Conservation (phyloP, 2,329 filamentous ascomycete genomes). For the Phyllosticta citriasiana region DNA sequence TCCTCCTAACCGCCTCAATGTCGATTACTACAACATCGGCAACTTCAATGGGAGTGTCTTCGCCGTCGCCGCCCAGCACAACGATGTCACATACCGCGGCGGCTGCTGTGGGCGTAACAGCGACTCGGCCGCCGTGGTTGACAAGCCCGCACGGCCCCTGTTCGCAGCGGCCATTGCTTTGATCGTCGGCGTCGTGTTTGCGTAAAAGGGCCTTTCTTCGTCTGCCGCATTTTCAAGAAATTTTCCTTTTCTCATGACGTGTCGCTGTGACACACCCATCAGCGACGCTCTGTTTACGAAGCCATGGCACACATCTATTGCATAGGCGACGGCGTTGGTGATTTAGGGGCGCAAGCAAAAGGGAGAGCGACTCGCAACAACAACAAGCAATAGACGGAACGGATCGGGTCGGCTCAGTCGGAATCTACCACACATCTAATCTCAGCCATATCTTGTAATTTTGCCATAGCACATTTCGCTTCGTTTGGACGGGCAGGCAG, state of each 20-base stretch:
- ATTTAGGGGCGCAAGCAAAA: background rate
- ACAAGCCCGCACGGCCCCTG: slow-evolving; percentile 3
- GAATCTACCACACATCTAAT: background rate
- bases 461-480: background rate
- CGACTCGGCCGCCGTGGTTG: slow-evolving; percentile 3
- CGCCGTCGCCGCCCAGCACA: slow-evolving; percentile 40
- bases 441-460: background rate
- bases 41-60: slow-evolving; percentile 29
- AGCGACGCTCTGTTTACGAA: slow-evolving; percentile 5
- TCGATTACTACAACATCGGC: slow-evolving; percentile 32
- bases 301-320: background rate
- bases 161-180: background rate
- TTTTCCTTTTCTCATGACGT: background rate
- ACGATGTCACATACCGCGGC: slow-evolving; percentile 60
- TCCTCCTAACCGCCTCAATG: slow-evolving; percentile 31
- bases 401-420: background rate
- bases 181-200: slow-evolving; percentile 1
- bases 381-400: background rate
- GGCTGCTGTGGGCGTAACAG: slow-evolving; percentile 44
- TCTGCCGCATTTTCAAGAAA: background rate
- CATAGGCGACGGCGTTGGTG: slow-evolving; percentile 10
- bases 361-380: background rate
- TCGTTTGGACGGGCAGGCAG: background rate
- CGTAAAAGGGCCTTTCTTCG: slow-evolving; percentile 1
- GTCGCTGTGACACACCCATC: background rate